A percentile compares a stretch with the other conserved stretches of the same genome.
phyloP scores from a whole-genome alignment of 345 rosid species.

The Dipteronia dyeriana region DNA sequence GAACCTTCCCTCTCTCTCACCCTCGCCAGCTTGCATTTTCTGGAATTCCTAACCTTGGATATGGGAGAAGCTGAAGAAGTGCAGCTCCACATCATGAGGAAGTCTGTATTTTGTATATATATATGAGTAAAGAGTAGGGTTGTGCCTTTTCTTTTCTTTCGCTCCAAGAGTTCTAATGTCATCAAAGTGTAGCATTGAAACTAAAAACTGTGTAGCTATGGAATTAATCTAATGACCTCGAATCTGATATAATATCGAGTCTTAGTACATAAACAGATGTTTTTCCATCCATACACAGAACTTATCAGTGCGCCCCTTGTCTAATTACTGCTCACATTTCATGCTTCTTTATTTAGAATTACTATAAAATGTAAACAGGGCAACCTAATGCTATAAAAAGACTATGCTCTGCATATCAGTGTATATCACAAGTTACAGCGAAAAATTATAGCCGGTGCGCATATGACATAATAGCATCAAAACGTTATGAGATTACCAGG shows the following conservation, averaged over 20 bases:
- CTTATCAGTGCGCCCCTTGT: neutral
- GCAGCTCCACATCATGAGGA: constrained; percentile 3
- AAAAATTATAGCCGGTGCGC: neutral
- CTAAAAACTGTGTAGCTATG: neutral
- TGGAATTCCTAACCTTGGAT: neutral
- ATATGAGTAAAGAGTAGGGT: neutral
- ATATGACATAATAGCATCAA: neutral
- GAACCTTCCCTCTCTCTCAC: neutral
- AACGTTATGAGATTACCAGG: neutral
- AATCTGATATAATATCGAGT: neutral
- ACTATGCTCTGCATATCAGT: neutral
- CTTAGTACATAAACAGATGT: neutral
- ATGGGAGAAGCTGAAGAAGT: constrained; percentile 3
- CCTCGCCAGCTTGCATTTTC: neutral
- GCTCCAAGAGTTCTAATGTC: neutral
- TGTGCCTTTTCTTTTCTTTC: neutral
- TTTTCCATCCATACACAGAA: neutral
- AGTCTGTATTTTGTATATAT: neutral
- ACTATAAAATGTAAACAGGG: neutral
- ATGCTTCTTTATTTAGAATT: neutral
- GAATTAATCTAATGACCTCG: neutral
- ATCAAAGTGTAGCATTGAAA: neutral
- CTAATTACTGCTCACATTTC: neutral
- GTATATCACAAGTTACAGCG: neutral
- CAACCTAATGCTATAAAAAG: neutral